Evolutionary conservation across 2,329 filamentous ascomycete species (phyloP).

Genomic region (Fusarium ramigenum): DNA sequence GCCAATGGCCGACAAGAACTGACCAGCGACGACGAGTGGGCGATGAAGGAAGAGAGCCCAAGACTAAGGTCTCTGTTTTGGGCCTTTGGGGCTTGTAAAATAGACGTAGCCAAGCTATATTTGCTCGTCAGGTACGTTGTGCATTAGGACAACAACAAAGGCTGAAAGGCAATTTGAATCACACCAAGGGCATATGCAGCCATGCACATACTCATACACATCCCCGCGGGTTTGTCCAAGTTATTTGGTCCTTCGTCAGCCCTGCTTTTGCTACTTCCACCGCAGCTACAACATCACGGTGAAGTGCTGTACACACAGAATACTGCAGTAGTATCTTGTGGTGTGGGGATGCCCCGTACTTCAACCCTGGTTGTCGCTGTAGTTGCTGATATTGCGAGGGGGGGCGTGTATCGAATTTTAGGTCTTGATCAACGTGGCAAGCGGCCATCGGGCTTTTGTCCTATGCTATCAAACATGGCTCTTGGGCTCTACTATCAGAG

Average conservation of each 20-base stretch:
- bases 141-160: constrained; percentile 23
- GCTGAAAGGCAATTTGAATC: constrained; percentile 22
- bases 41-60: background rate
- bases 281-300: constrained; percentile 32
- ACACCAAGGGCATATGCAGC: constrained; percentile 20
- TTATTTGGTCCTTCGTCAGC: constrained; percentile 31
- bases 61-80: background rate
- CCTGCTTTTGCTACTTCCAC: constrained; percentile 24
- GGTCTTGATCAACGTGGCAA: constrained; percentile 49
- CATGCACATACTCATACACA: constrained; percentile 27
- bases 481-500: background rate
- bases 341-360: constrained; percentile 38
- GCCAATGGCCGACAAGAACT: background rate
- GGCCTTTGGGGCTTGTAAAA: background rate
- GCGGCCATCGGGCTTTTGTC: constrained; percentile 33
- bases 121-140: constrained; percentile 11
- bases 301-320: constrained; percentile 33
- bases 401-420: constrained; percentile 35
- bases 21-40: background rate
- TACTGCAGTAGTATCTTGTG: constrained; percentile 36
- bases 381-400: constrained; percentile 30
- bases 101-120: constrained; percentile 13
- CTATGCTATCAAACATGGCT: constrained; percentile 12
- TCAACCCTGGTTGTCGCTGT: constrained; percentile 29
- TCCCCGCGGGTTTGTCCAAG: constrained; percentile 28